A percentile compares a stretch with the other conserved stretches of the same genome.
These are phyloP conservation scores for Seiridium cupressi DNA, from an alignment of 2,329 filamentous ascomycete species.

Conservation along the genomic window DNA sequence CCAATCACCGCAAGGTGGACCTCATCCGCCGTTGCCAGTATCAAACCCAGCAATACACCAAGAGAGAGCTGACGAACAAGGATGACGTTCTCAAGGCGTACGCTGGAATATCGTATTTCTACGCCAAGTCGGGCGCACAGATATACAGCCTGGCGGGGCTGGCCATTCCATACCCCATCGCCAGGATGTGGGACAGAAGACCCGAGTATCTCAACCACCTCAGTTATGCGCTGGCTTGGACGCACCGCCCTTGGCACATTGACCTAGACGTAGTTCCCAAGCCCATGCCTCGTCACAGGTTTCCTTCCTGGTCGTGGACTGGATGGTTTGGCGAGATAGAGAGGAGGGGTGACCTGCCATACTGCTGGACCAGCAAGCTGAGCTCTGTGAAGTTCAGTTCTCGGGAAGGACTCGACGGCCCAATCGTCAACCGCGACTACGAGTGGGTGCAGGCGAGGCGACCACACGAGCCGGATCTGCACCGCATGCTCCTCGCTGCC, in stretches of 20 bases:
- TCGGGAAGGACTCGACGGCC: background rate
- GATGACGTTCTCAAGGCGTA: conserved; percentile 2
- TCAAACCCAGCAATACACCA: background rate
- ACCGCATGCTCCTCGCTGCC: background rate
- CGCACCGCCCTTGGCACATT: background rate
- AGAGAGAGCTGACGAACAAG: background rate
- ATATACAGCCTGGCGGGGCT: background rate
- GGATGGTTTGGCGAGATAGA: conserved; percentile 4
- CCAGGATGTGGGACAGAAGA: background rate
- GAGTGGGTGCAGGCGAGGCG: background rate
- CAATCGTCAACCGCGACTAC: background rate
- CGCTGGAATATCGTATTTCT: background rate
- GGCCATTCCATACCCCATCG: background rate
- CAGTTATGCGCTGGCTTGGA: background rate
- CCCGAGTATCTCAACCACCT: background rate
- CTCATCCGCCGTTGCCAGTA: background rate
- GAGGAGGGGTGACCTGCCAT: background rate
- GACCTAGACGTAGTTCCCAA: background rate
- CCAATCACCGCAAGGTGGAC: conserved; percentile 1
- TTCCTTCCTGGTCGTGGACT: conserved; percentile 9
- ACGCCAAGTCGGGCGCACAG: background rate
- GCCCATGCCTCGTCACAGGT: background rate
- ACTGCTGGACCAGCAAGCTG: background rate
- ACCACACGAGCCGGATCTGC: background rate
- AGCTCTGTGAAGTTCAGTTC: background rate